Evolutionary conservation across 2,329 filamentous ascomycete species (phyloP), one percentile per base, ranked within the genome.

Genomic region (Acrodontium crateriforme): DNA sequence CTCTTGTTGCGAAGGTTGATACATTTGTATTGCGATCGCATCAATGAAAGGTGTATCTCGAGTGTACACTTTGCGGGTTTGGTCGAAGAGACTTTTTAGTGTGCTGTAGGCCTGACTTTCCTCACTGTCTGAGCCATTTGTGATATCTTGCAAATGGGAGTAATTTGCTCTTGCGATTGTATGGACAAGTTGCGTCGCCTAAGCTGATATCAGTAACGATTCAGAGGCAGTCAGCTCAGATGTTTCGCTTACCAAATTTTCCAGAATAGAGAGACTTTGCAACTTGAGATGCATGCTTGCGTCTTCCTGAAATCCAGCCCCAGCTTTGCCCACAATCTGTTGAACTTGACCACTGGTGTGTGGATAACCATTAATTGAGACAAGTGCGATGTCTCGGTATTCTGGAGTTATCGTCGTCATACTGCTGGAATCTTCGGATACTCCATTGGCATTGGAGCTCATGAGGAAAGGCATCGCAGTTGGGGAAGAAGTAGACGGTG

Each of bases 11-110:
- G 37, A 40, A 6, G 50, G 46, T 21, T 50, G 44, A 34, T 51
- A 49, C 39, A 51, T 46, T 19, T 52, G 50, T 24, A 52, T 46
- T n/a, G 49, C 43, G n/a, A 50, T 45, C 13, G 49, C 46, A 29
- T 53, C 48, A 41, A 54, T 54, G 38, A 76, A 75, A 0, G 66
- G 62, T 18, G 64, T 59, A 27, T 65, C 65, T 17, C 63, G 55
- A 10, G 58, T 67, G 45, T 74, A 74, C 2, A 74, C 62, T 35
- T 69, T 65, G 37, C 74, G 72, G 0, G 69, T 72, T 36, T 74
- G 68, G 34, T 74, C 68, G 38, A 76, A 76, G 6, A 74, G 55
- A 4, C 65, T 68, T 40, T 71, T 70, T 45, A 75, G 57, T 2
- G 67, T 69, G 3, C 62, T 59, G 48, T 74, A 76, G n/a, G 70